phyloP scores from a whole-genome alignment of 2,329 filamentous ascomycete genomes.

The Scedosporium dehoogii region DNA sequence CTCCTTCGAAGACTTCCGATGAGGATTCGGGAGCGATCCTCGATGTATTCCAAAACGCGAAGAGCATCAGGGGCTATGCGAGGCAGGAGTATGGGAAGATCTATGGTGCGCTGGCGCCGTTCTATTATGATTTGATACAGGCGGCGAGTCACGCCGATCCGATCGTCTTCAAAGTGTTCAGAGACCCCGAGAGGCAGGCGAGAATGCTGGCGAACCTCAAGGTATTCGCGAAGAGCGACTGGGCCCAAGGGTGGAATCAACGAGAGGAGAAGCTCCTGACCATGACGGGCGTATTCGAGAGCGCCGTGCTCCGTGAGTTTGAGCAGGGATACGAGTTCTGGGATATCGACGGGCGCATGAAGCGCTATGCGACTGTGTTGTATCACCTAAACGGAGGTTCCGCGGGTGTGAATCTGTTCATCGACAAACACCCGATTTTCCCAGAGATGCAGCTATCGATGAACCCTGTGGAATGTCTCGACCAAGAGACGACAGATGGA shows the following conservation, averaged over 20 bases:
- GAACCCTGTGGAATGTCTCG: slow-evolving; percentile 73
- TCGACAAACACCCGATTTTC: slow-evolving; percentile 81
- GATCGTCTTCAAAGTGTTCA: slow-evolving; percentile 75
- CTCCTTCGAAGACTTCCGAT: slow-evolving; percentile 14
- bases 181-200: slow-evolving; percentile 82
- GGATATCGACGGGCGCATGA: slow-evolving; percentile 84
- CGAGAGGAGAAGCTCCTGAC: slow-evolving; percentile 62
- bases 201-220: slow-evolving; percentile 76
- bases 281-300: slow-evolving; percentile 80
- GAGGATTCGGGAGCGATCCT: slow-evolving; percentile 48
- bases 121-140: slow-evolving; percentile 72
- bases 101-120: slow-evolving; percentile 78
- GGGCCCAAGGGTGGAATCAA: slow-evolving; percentile 60
- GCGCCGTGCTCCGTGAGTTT: slow-evolving; percentile 82
- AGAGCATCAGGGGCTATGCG: slow-evolving; percentile 74
- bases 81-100: slow-evolving; percentile 85
- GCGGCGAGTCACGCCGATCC: slow-evolving; percentile 69
- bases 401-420: slow-evolving; percentile 72
- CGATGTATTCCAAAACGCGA: slow-evolving; percentile 57
- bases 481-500: slow-evolving; percentile 52
- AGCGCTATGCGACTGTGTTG: slow-evolving; percentile 77
- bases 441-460: slow-evolving; percentile 56
- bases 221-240: slow-evolving; percentile 72
- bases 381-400: slow-evolving; percentile 71
- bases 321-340: slow-evolving; percentile 82